Base-by-base conservation (phyloP, 2,329 filamentous ascomycete genomes). In the Daldinia eschscholtzii region DNA sequence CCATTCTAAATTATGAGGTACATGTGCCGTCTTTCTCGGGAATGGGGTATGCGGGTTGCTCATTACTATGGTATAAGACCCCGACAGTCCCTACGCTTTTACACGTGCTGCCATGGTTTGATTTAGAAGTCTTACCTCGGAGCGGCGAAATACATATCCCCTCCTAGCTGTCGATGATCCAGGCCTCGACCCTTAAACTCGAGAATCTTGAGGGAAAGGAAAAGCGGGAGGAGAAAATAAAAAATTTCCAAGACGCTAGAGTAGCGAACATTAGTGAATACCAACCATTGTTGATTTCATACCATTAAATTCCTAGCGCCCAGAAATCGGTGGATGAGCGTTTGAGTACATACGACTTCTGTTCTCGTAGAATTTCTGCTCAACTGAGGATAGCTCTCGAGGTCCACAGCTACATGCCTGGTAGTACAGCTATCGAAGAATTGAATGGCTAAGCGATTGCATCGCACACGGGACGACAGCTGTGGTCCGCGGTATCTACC, bases 31-130 rank as follows among this genome's bases (percentile, higher is more conserved):
- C 2, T 26, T 7, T 55, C 35, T 44, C 12, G 46, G 44, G 26
- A 52, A 61, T 12, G 13, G 52, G 55, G 33, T 23, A n/a, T 56
- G 53, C 23, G 55, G 26, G 53, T 50, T 65, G 62, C 50, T 65
- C 35, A 57, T 65, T 53, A 63, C 37, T 57, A 30, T 39, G 12
- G 52, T 28, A 35, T 10, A 41, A 33, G 44, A 13, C 39, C 18
- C 18, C 23, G 50, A 42, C 15, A n/a, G 35, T 28, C 30, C 44
- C 57, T 50, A 10, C 50, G 57, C 41, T 41, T 18, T n/a, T 28
- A 37, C 30, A 61, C 52, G 35, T 57, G 57, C 20, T 35, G 23
- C n/a, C 13, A 26, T 41, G 20, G 23, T 15, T 20, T n/a, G 18
- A 23, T 35, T 63, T 20, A 12, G 52, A 23, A 20, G 52, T 41